Conservation (phyloP, 495 filamentous ascomycete species). For the Clohesyomyces aquaticus region DNA sequence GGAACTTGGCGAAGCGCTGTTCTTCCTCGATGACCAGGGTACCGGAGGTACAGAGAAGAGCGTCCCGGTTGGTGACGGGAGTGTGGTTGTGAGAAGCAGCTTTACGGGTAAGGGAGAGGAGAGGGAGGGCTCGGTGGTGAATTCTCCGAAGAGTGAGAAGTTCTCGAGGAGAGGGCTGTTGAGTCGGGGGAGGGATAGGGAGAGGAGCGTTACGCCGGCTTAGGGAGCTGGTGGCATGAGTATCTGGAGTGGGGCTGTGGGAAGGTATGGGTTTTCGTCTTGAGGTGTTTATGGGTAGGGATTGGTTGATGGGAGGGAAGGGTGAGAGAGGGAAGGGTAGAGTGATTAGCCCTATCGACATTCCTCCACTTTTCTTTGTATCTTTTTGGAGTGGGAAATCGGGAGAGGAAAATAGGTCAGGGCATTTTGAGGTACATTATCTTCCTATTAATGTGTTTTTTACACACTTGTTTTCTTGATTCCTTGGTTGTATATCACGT, state of each 20-base stretch:
- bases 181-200: constrained; percentile 20
- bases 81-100: constrained; percentile 65
- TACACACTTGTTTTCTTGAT: no score
- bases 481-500: no score
- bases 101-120: constrained; percentile 43
- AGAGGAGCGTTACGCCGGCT: constrained; percentile 33
- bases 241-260: not conserved
- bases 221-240: constrained; percentile 9
- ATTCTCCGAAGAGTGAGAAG: constrained; percentile 21
- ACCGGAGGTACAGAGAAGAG: constrained; percentile 68
- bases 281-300: no score
- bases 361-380: no score
- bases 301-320: no score
- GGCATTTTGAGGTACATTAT: no score
- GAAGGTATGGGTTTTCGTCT: no score
- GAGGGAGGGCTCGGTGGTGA: constrained; percentile 7
- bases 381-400: no score
- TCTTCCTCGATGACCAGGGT: constrained; percentile 86
- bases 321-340: no score
- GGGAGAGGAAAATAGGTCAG: no score
- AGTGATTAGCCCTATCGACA: no score
- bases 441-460: no score
- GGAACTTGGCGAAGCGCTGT: constrained; percentile 77
- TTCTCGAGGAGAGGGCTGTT: constrained; percentile 29
- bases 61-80: constrained; percentile 69